Percentiles rank a stretch among this genome's conserved stretches.
Conservation (phyloP, 352 stramenopile genomes). For the Saprolegnia parasitica region DNA sequence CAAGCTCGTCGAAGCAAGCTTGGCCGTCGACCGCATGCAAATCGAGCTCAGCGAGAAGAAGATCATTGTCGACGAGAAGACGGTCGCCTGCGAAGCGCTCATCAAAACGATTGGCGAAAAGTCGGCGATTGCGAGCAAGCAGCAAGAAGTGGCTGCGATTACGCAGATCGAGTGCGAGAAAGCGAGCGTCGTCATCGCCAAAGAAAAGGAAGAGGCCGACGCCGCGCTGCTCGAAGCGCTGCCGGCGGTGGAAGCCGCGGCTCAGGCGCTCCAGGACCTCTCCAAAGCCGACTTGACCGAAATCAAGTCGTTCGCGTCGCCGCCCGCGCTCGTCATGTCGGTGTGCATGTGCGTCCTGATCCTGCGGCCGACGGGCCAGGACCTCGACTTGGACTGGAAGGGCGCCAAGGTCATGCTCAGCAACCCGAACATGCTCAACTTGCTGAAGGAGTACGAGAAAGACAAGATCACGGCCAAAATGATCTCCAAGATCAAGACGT, state of each 20-base stretch:
- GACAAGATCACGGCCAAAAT: conserved; percentile 94
- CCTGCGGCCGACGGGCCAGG: conserved; percentile 88
- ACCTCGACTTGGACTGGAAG: conserved; percentile 91
- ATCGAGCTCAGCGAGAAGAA: conserved; percentile 93
- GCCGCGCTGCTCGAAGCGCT: conserved; percentile 89
- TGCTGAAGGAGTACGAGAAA: conserved; percentile 94
- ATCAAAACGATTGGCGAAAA: conserved; percentile 95
- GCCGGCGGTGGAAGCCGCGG: conserved; percentile 91
- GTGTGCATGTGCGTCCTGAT: conserved; percentile 91
- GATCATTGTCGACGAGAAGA: conserved; percentile 94
- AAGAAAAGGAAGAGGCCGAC: conserved; percentile 92
- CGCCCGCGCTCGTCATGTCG: conserved; percentile 89
- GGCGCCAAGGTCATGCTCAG: conserved; percentile 94
- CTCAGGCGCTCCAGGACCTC: conserved; percentile 88
- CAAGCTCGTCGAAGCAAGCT: conserved; percentile 91
- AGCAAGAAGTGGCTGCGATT: conserved; percentile 85
- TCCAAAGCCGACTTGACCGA: conserved; percentile 94
- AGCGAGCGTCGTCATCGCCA: conserved; percentile 85
- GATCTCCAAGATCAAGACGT: conserved; percentile 93
- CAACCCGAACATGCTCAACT: conserved; percentile 86
- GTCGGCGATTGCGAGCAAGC: conserved; percentile 85
- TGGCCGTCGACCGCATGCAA: conserved; percentile 92
- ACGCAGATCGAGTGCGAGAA: conserved; percentile 90
- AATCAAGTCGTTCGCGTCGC: conserved; percentile 94
- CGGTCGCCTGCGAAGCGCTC: conserved; percentile 85